Percentiles rank a stretch among this genome's conserved stretches.
Evolutionary conservation across 805 yeast species (phyloP).

Genomic region (Starmerella bombi): DNA sequence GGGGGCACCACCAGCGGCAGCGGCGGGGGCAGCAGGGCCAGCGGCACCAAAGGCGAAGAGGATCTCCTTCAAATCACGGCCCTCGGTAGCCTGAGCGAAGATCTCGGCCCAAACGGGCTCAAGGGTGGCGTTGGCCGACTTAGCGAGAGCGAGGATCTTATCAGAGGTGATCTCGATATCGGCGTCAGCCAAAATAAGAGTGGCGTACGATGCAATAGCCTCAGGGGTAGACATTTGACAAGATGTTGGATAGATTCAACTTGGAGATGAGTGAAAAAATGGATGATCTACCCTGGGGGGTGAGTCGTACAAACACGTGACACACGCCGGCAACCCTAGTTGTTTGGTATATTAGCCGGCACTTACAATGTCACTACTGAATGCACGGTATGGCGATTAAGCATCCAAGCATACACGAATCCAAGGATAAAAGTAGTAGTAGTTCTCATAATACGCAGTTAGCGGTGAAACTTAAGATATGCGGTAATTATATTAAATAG

Average conservation of each 20-base stretch:
- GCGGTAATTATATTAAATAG: too few relatives aligned
- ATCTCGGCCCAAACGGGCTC: slow-evolving; percentile 70
- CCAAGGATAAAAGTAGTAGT: too few relatives aligned
- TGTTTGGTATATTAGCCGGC: too few relatives aligned
- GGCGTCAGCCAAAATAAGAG: slow-evolving; percentile 86
- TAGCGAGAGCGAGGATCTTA: slow-evolving; percentile 58
- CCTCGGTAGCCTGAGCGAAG: slow-evolving; percentile 75
- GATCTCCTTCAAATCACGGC: slow-evolving; percentile 70
- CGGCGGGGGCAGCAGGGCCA: slow-evolving; percentile 93
- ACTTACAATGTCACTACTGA: too few relatives aligned
- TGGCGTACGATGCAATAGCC: slow-evolving; percentile 88
- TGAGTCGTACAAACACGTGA: slow-evolving; percentile 2
- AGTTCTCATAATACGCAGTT: too few relatives aligned
- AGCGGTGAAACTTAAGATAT: too few relatives aligned
- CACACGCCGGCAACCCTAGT: too few relatives aligned
- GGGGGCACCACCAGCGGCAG: slow-evolving; percentile 66
- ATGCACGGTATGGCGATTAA: too few relatives aligned
- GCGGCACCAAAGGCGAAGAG: slow-evolving; percentile 52
- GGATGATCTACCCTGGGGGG: background rate
- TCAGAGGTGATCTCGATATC: slow-evolving; percentile 74
- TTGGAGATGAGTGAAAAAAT: slow-evolving; percentile 6
- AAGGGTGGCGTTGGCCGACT: slow-evolving; percentile 47
- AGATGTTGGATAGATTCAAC: slow-evolving; percentile 1
- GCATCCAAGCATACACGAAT: too few relatives aligned
- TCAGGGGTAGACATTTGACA: slow-evolving; percentile 58